A percentile compares a stretch with the other conserved stretches of the same genome.
These are phyloP conservation scores for Aegilops tauschii DNA, from an alignment of 176 grass and related monocot species.

Conservation along the genomic window DNA sequence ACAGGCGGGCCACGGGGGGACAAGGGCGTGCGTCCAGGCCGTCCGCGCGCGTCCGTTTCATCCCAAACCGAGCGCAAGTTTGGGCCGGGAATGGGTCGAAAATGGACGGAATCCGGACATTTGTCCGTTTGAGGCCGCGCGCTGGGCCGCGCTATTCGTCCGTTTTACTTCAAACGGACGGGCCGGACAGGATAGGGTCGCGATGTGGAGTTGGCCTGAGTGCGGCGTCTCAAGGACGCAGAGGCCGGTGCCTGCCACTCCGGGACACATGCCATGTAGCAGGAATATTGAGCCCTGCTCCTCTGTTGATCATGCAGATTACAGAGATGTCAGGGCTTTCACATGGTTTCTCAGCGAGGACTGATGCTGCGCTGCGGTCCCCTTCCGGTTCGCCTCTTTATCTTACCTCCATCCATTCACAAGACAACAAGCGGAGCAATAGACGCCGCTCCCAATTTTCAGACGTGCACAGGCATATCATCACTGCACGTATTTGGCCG, in stretches of 20 bases:
- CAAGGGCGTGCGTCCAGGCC: no score
- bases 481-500: not conserved
- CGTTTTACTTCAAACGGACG: no score
- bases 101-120: no score
- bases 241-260: not conserved
- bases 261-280: not conserved
- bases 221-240: not conserved
- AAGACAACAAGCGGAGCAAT: not conserved
- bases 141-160: no score
- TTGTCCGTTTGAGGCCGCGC: no score
- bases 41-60: no score
- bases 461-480: not conserved
- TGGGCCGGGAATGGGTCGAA: no score
- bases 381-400: not conserved
- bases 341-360: constrained; percentile 41
- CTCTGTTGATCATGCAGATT: not conserved
- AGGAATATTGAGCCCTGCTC: constrained; percentile 4
- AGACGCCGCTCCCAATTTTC: not conserved
- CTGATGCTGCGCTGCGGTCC: constrained; percentile 12
- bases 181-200: no score
- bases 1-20: no score
- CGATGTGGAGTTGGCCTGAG: no score
- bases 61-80: no score
- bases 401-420: constrained; percentile 18
- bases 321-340: constrained; percentile 19